Conservation (phyloP, 179 eudicot genomes). For the Heliamphora pulchella region DNA sequence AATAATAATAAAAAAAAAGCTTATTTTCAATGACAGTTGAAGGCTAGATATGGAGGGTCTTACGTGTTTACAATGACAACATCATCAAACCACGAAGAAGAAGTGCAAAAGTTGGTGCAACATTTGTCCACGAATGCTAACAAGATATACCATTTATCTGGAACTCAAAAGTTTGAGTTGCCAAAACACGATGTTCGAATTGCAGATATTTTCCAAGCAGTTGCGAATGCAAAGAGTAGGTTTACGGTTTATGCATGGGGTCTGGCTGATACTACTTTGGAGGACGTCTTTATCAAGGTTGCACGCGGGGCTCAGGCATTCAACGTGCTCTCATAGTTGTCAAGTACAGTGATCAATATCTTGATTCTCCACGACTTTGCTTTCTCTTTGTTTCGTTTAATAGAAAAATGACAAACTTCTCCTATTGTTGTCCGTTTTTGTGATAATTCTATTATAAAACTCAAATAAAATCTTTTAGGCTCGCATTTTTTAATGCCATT, state of each 20-base stretch:
- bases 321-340: conserved; percentile 40
- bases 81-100: conserved; percentile 45
- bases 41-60: conserved; percentile 81
- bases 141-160: conserved; percentile 74
- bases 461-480: neutral
- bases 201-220: conserved; percentile 64
- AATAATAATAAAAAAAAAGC: neutral
- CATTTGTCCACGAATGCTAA: conserved; percentile 49
- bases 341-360: neutral
- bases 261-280: conserved; percentile 78
- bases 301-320: conserved; percentile 57
- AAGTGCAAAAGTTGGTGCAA: conserved; percentile 57
- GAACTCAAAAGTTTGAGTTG: conserved; percentile 86
- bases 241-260: conserved; percentile 89
- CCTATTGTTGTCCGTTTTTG: neutral
- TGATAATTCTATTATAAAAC: neutral
- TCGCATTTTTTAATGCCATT: too few relatives aligned
- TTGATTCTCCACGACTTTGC: neutral
- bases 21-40: conserved; percentile 39
- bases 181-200: conserved; percentile 61
- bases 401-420: neutral
- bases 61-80: conserved; percentile 82
- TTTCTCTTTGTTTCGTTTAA: neutral
- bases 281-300: conserved; percentile 90
- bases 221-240: conserved; percentile 58